Conservation (phyloP, 306 rosid genomes). For the Gynostemma pentaphyllum region DNA sequence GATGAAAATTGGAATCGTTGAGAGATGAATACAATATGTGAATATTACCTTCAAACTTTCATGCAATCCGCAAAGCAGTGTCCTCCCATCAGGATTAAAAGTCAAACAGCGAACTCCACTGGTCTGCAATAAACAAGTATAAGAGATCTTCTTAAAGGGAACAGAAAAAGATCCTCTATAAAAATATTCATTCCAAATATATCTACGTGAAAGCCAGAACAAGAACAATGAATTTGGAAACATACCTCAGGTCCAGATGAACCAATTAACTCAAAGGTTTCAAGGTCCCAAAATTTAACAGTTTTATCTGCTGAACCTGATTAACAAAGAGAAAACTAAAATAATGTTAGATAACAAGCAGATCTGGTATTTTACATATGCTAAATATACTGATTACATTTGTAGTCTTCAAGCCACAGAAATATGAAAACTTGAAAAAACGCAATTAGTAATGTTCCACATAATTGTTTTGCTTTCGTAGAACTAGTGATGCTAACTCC, state of each 20-base stretch:
- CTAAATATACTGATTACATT: neutral
- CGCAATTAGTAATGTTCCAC: neutral
- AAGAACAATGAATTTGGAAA: slow-evolving; percentile 14
- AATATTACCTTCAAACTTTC: slow-evolving; percentile 82
- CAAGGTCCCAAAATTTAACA: slow-evolving; percentile 99
- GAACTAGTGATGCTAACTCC: neutral
- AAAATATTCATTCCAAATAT: slow-evolving; percentile 5
- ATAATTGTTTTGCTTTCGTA: neutral
- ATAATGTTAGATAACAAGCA: neutral
- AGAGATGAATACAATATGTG: slow-evolving; percentile 8
- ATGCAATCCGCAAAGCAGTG: slow-evolving; percentile 89
- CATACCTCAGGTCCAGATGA: slow-evolving; percentile 96
- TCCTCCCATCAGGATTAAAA: slow-evolving; percentile 93
- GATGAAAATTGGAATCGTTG: neutral
- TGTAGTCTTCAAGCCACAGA: neutral
- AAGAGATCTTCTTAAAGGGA: neutral
- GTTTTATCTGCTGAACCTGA: slow-evolving; percentile 95
- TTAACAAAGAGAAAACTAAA: slow-evolving; percentile 11
- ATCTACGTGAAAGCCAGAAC: slow-evolving; percentile 11
- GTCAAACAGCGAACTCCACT: slow-evolving; percentile 89
- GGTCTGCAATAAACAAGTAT: slow-evolving; percentile 38
- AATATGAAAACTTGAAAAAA: neutral
- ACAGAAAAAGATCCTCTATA: neutral
- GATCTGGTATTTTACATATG: neutral
- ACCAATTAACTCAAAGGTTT: slow-evolving; percentile 98